phyloP scores from a whole-genome alignment of 139 green algal genomes.

The Asterochloris sp. region DNA sequence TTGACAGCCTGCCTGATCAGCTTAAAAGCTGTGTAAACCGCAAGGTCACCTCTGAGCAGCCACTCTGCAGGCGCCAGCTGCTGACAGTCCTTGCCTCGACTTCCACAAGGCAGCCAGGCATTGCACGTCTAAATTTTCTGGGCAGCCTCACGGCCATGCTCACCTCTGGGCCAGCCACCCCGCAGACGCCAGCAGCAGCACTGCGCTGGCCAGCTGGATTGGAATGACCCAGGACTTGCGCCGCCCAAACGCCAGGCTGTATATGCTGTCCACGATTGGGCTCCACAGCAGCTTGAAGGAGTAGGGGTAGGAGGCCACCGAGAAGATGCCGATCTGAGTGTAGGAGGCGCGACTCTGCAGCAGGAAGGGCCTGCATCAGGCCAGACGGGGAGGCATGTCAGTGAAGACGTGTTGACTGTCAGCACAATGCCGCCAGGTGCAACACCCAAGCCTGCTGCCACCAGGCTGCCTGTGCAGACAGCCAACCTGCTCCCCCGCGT shows the following conservation, averaged over 20 bases:
- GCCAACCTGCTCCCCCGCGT: neutral
- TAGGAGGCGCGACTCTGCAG: constrained; percentile 73
- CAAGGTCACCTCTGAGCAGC: no score
- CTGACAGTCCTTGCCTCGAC: neutral
- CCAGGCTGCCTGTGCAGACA: neutral
- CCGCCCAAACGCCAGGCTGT: constrained; percentile 54
- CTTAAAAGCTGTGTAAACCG: no score
- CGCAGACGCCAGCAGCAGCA: constrained; percentile 39
- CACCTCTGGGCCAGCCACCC: constrained; percentile 32
- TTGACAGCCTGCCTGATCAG: no score
- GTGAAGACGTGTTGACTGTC: neutral
- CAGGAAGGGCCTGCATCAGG: constrained; percentile 74
- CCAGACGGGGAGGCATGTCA: neutral
- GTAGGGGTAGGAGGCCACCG: constrained; percentile 84
- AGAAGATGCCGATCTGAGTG: constrained; percentile 85
- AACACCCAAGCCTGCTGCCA: neutral
- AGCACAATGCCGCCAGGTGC: neutral
- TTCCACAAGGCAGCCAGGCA: no score
- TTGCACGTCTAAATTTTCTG: no score
- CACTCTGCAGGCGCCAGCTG: neutral
- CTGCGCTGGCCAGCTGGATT: constrained; percentile 35
- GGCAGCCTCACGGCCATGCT: no score
- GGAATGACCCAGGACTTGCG: constrained; percentile 83
- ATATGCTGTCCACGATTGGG: constrained; percentile 85
- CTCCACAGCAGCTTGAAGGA: constrained; percentile 93